Percentiles rank a stretch among this genome's conserved stretches.
These are phyloP conservation scores for Dendrocalamus sinicus DNA, from an alignment of 176 grass and related monocot species.

Conservation along the genomic window DNA sequence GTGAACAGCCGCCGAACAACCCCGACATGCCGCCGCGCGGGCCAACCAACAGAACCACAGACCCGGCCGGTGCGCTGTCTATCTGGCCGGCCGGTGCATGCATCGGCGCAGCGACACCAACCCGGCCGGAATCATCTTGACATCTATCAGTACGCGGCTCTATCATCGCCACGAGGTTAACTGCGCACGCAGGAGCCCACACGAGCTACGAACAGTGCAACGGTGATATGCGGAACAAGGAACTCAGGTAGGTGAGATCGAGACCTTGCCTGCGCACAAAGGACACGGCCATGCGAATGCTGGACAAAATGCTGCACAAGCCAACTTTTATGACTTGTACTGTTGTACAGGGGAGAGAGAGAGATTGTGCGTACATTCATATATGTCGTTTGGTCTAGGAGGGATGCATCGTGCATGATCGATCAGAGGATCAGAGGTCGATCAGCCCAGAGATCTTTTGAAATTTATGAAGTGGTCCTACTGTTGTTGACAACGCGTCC, in stretches of 20 bases:
- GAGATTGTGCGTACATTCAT: background rate
- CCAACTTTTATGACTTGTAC: background rate
- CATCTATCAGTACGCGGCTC: slow-evolving; percentile 4
- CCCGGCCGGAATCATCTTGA: background rate
- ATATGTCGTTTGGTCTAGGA: slow-evolving; percentile 7
- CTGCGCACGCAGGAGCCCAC: background rate
- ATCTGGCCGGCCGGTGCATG: slow-evolving; percentile 26
- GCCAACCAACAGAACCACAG: background rate
- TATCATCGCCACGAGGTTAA: background rate
- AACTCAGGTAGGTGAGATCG: background rate
- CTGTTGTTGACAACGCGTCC: too few species aligned
- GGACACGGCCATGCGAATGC: background rate
- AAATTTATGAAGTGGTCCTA: background rate
- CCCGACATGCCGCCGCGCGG: slow-evolving; percentile 36
- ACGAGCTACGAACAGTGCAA: background rate
- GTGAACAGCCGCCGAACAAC: background rate
- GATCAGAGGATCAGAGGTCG: background rate
- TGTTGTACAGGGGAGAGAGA: too few species aligned
- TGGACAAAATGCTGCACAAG: background rate
- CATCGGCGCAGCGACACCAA: background rate
- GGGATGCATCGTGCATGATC: slow-evolving; percentile 7
- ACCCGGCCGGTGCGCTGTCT: too few species aligned
- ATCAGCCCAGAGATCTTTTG: background rate
- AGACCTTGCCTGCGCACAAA: background rate
- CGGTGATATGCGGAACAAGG: background rate